Base-by-base conservation (phyloP, 1,284 basidiomycete genomes). In the Ustilago nuda region DNA sequence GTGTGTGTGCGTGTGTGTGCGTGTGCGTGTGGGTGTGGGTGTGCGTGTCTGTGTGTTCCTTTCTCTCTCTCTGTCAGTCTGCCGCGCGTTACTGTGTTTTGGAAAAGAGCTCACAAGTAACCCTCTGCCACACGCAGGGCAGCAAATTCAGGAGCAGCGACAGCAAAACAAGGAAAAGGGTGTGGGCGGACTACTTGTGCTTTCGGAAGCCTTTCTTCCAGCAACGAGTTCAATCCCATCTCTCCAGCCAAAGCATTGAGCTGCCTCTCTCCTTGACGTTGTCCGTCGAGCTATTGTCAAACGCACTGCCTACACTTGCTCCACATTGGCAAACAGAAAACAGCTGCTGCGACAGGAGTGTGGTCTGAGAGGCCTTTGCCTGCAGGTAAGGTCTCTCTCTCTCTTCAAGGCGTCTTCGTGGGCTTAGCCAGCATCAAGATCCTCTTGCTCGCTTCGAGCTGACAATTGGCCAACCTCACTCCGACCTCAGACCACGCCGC, bases 201-300 rank as follows among this genome's bases (percentile, higher is more conserved):
- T 50, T 50, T 50, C 48, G 48, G 48, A 50, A 50, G 13, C 30
- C 27, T 50, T 50, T 50, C 48, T 50, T 50, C 6, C 23, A 19
- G 45, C 23, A 19, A 19, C 45, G n/a, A 23, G n/a, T 19, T 48
- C 9, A 30, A 48, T 48, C 23, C 45, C n/a, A 8, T 27, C 19
- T 50, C 43, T 50, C 27, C 30, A 13, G 9, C 27, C 23, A 11
- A 5, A 9, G 45, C 19, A 23, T 27, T 17, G 15, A 30, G 30
- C 48, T 6, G 33, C 27, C 48, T 17, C 5, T 50, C 27, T 12
- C 7, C 4, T 27, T 12, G 6, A 50, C 13, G 27, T 13, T 30
- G 27, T 32, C 13, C 12, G 12, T 30, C 27, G 30, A 23, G 48
- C 48, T 45, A 15, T 19, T 15, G 39, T 17, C 19, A 7, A 19